Percentiles rank a stretch among this genome's conserved stretches.
These are phyloP conservation scores for Boletus subparvulus DNA, from an alignment of 768 basidiomycete species.

Conservation along the genomic window DNA sequence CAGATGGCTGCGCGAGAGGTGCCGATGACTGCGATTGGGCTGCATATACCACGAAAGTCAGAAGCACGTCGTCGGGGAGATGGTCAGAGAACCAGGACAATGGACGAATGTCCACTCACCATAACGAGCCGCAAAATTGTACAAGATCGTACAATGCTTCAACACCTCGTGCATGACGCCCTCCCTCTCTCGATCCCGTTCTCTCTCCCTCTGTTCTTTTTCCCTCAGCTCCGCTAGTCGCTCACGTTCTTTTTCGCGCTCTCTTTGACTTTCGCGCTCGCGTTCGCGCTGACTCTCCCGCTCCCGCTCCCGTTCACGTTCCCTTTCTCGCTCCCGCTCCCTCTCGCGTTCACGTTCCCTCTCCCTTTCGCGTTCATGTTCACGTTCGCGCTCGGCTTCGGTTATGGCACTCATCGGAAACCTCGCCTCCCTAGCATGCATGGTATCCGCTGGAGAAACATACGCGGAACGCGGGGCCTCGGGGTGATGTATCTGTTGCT, in stretches of 20 bases:
- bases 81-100: not conserved
- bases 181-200: slow-evolving; percentile 23
- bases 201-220: slow-evolving; percentile 25
- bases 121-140: slow-evolving; percentile 65
- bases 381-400: slow-evolving; percentile 24
- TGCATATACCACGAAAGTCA: slow-evolving; percentile 10
- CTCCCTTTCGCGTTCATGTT: slow-evolving; percentile 23
- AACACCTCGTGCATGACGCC: slow-evolving; percentile 26
- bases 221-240: slow-evolving; percentile 21
- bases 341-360: slow-evolving; percentile 19
- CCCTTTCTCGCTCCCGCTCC: slow-evolving; percentile 23
- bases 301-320: slow-evolving; percentile 19
- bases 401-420: slow-evolving; percentile 8
- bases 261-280: slow-evolving; percentile 23
- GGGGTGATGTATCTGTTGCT: slow-evolving; percentile 26
- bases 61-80: not conserved
- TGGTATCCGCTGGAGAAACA: slow-evolving; percentile 30
- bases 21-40: slow-evolving; percentile 42
- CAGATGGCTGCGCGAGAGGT: slow-evolving; percentile 51
- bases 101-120: slow-evolving; percentile 40
- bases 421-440: slow-evolving; percentile 27
- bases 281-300: slow-evolving; percentile 21
- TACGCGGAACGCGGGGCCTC: slow-evolving; percentile 24
- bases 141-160: slow-evolving; percentile 58
- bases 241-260: slow-evolving; percentile 25